phyloP scores from a whole-genome alignment of 768 basidiomycete species.

The Podaxis pistillaris region DNA sequence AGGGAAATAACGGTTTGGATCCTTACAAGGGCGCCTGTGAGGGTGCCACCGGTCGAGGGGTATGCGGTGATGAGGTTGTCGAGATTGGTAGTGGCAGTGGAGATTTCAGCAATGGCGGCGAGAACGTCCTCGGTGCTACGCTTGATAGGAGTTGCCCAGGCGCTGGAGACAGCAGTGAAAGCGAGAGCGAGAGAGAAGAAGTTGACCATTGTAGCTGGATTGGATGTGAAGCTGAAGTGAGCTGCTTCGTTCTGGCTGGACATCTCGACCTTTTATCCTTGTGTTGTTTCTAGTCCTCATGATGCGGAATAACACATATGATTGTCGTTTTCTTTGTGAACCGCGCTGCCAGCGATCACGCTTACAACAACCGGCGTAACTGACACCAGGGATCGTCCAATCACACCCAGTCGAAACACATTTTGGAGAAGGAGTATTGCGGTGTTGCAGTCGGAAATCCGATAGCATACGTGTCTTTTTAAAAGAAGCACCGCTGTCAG shows the following conservation, averaged over 20 bases:
- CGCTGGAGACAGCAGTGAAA: background rate
- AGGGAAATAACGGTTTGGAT: background rate
- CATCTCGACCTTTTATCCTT: background rate
- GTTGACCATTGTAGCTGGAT: background rate
- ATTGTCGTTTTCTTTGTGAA: background rate
- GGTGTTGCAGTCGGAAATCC: no score
- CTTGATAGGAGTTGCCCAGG: constrained; percentile 8
- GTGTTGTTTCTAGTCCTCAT: background rate
- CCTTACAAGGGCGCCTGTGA: constrained; percentile 23
- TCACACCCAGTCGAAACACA: background rate
- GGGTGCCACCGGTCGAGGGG: constrained; percentile 26
- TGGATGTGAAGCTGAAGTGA: background rate
- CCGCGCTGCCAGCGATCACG: background rate
- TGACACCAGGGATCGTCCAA: background rate
- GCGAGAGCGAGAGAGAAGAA: background rate
- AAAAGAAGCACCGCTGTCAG: no score
- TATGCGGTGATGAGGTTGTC: constrained; percentile 27
- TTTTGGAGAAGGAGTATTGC: background rate
- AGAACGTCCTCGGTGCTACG: constrained; percentile 24
- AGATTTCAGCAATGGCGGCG: constrained; percentile 24
- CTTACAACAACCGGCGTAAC: background rate
- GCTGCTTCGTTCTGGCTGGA: background rate
- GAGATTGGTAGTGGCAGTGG: constrained; percentile 23
- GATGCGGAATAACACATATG: background rate
- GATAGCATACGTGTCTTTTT: no score